These are phyloP conservation scores for Suillus clintonianus DNA, from an alignment of 768 basidiomycete genomes.

Conservation along the genomic window DNA sequence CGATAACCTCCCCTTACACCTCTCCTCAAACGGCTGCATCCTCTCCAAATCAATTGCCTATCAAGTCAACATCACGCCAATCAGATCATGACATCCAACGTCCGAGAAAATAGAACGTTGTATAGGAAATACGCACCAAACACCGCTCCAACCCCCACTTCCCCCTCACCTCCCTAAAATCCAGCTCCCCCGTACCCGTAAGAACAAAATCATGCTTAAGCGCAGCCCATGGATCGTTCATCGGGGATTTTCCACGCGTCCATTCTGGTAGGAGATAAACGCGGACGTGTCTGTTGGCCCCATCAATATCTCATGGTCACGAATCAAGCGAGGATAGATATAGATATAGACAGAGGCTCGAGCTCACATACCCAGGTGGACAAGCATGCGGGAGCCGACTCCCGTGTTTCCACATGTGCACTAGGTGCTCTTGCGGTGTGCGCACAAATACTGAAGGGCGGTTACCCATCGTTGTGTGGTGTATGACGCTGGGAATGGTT, in stretches of 20 bases:
- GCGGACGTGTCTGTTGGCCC: slow-evolving; percentile 26
- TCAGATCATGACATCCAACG: not conserved
- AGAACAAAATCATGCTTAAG: slow-evolving; percentile 28
- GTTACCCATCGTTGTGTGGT: slow-evolving; percentile 5
- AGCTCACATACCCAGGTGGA: slow-evolving; percentile 6
- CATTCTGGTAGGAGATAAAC: slow-evolving; percentile 33
- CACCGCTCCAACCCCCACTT: slow-evolving; percentile 24
- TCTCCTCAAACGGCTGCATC: not conserved
- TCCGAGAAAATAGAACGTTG: not conserved
- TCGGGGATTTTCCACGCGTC: slow-evolving; percentile 29
- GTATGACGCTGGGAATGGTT: not conserved
- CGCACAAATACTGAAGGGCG: slow-evolving; percentile 10
- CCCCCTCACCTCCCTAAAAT: slow-evolving; percentile 13
- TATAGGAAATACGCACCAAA: not conserved
- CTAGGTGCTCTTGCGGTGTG: slow-evolving; percentile 13
- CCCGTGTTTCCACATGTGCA: slow-evolving; percentile 4
- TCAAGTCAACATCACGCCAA: not conserved
- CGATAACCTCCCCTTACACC: not conserved
- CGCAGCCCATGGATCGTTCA: slow-evolving; percentile 26
- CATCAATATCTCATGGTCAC: too few species aligned
- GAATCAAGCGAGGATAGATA: not conserved
- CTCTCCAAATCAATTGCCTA: not conserved
- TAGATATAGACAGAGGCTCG: too few species aligned
- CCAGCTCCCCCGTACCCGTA: slow-evolving; percentile 22
- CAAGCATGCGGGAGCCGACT: not conserved